These are phyloP conservation scores for Brassica incana DNA, from an alignment of 345 rosid genomes.

Conservation along the genomic window DNA sequence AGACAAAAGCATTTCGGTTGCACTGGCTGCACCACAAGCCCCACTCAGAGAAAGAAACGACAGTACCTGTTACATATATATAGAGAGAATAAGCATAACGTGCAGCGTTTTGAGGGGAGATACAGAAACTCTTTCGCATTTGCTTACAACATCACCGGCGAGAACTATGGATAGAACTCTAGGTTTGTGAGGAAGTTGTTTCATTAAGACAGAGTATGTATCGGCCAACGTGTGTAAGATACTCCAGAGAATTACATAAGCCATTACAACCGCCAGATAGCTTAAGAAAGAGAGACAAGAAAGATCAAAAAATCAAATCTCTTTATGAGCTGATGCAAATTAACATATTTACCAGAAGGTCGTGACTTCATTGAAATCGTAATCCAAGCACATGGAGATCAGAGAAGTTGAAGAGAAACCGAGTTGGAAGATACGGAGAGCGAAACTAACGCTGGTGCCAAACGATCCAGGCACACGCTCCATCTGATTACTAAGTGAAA, in stretches of 20 bases:
- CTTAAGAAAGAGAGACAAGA: constrained; percentile 34
- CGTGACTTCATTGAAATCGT: background rate
- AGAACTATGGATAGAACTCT: constrained; percentile 44
- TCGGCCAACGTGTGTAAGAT: constrained; percentile 50
- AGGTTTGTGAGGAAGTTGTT: constrained; percentile 47
- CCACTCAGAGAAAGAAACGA: constrained; percentile 63
- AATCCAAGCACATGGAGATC: background rate
- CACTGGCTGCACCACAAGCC: constrained; percentile 63
- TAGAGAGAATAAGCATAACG: background rate
- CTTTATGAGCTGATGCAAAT: background rate
- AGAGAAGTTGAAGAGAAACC: background rate
- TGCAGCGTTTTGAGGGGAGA: background rate
- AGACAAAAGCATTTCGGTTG: constrained; percentile 42
- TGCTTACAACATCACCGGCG: constrained; percentile 61
- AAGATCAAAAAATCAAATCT: background rate
- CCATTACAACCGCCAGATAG: constrained; percentile 71
- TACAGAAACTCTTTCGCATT: background rate
- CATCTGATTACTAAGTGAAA: background rate
- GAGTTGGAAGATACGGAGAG: background rate
- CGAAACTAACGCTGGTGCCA: background rate
- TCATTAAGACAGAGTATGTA: constrained; percentile 53
- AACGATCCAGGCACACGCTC: background rate
- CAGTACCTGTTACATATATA: constrained; percentile 44
- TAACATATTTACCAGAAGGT: background rate
- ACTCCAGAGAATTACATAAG: constrained; percentile 69